Base-by-base conservation (phyloP, 306 rosid genomes). In the Quercus glauca region DNA sequence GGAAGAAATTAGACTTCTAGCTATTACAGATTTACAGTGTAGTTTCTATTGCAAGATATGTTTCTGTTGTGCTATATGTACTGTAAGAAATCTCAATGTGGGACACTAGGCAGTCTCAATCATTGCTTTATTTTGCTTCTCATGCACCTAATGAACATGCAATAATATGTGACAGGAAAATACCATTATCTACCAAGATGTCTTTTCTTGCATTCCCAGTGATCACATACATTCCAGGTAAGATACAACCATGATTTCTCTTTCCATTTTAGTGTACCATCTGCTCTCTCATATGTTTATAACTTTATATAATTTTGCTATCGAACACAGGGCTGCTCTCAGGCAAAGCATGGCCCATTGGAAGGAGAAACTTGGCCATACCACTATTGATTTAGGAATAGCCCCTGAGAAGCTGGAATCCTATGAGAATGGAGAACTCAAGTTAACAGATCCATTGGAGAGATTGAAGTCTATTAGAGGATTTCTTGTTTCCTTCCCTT, bases 341-440 rank as follows among this genome's bases (percentile, higher is more conserved):
- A 90, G 99, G 77, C 98, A 95, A 77, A 88, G 90, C 81, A 43
- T 84, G 55, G 79, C 85, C 56, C 80, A 78, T 51, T 91, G 94
- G 97, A 93, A 88, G 89, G 98, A 93, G 70, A 90, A 76, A 84
- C 72, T 85, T 14, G 96, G 93, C 21, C 96, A 95, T 86, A 90
- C 97, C 1, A 95, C 98, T 14, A 91, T 93, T 71, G 99, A 95
- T 82, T 74, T 95, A 82, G 99, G 99, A 83, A 91, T 95, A 33
- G 96, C 97, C 52, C 98, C 92, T 1, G 83, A 74, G 63, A 80
- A 76, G 76, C 82, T 90, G 15, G 94, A 93, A 78, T 83, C 90
- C 6, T 86, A 79, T 71, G 81, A 82, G 21, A 75, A 90, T 67
- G 97, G 96, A 83, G 89, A 79, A 45, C 76, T 85, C 18, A 80